Base-by-base conservation (phyloP, 73 alveolate genomes). In the Blepharisma japonicum region DNA sequence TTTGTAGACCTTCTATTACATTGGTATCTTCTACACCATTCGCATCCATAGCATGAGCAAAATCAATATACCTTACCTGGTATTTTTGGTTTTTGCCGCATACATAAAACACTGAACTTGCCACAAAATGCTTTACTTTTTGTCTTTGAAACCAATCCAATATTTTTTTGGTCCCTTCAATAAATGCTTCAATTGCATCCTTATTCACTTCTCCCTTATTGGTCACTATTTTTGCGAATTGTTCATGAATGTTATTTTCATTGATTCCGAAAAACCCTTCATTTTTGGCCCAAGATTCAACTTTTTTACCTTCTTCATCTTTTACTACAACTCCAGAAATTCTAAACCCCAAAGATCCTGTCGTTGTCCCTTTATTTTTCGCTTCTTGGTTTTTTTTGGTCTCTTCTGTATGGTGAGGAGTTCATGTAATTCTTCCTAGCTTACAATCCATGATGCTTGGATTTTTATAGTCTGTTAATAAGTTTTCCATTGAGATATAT, bases 391-490 rank as follows among this genome's bases (percentile, higher is more conserved):
- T 25, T 2, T 54, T 18, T 18, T 18, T 70, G 14, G 56, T 70
- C 46, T 70, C 32, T 45, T 70, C 66, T 14, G 80, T 11, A 25
- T 61, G 74, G n/a, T 45, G 25, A 39, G 80, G 61, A 18, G 80
- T 70, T 6, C 66, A 70, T n/a, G 80, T 70, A 7, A 70, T 45
- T n/a, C 68, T 14, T 11, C 80, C 80, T 3, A 70, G 42, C 27
- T 70, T 70, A 5, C 56, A 45, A 70, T 70, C 80, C 80, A 70
- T 70, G 66, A 70, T 70, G 5, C 46, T 45, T 14, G 80, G 80
- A 70, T 70, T 18, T 23, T 2, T 1, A 70, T 45, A 70, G 14
- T 25, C 61, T n/a, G 23, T 14, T 14, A 70, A 45, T 14, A 70
- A 4, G 61, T 70, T 70, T 70, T 70, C 80, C 39, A 61, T n/a